phyloP scores from a whole-genome alignment of 352 stramenopile genomes.

The Phytophthora podocarpi region DNA sequence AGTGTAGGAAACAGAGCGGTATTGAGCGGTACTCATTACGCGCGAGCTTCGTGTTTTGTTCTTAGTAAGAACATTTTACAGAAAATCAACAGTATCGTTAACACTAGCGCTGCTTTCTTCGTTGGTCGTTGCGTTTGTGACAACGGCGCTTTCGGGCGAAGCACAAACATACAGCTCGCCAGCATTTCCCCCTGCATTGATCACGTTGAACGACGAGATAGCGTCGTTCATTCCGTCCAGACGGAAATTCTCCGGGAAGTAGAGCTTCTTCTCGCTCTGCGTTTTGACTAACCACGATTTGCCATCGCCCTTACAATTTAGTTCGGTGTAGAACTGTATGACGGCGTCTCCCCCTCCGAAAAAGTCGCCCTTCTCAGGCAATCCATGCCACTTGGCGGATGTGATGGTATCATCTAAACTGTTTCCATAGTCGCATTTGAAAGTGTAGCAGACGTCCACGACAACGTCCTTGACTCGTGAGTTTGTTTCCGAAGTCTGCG shows the following conservation, averaged over 20 bases:
- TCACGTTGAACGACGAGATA: slow-evolving; percentile 16
- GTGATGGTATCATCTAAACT: slow-evolving; percentile 7
- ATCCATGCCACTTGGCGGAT: slow-evolving; percentile 10
- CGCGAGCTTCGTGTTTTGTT: too few relatives aligned
- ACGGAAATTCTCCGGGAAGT: slow-evolving; percentile 11
- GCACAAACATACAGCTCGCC: not conserved
- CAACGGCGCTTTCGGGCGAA: not conserved
- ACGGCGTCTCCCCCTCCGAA: not conserved
- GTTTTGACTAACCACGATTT: slow-evolving; percentile 14
- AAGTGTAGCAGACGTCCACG: slow-evolving; percentile 12
- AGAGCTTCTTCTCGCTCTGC: slow-evolving; percentile 12
- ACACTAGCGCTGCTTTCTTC: not conserved
- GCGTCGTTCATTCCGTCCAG: slow-evolving; percentile 18
- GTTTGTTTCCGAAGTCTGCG: slow-evolving; percentile 8
- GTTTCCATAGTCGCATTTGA: not conserved
- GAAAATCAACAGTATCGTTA: not conserved
- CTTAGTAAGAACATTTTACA: too few relatives aligned
- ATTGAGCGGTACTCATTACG: too few relatives aligned
- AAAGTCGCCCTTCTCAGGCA: slow-evolving; percentile 2
- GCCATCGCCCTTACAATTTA: not conserved
- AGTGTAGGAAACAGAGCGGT: too few relatives aligned
- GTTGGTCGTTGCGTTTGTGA: not conserved
- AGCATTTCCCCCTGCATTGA: slow-evolving; percentile 4
- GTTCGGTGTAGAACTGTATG: slow-evolving; percentile 14
- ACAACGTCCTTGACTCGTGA: slow-evolving; percentile 3